These are phyloP conservation scores for Metschnikowia reukaufii DNA, from an alignment of 805 yeast genomes.

Conservation along the genomic window DNA sequence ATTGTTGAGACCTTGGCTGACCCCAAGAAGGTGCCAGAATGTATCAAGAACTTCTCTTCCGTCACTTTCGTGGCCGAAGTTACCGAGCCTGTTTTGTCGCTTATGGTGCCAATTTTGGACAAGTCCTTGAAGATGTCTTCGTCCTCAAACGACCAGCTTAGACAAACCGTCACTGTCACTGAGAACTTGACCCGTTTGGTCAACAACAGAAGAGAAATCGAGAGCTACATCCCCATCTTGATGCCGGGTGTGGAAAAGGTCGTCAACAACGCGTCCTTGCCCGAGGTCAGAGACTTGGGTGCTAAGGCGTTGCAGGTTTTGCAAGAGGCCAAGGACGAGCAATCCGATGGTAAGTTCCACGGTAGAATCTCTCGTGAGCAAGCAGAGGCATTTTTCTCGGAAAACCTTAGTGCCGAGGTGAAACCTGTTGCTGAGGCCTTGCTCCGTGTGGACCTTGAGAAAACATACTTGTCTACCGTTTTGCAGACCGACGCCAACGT, in stretches of 20 bases:
- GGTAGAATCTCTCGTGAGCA: constrained; percentile 65
- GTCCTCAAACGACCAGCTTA: constrained; percentile 91
- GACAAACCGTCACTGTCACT: constrained; percentile 94
- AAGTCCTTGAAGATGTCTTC: constrained; percentile 85
- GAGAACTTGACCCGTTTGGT: constrained; percentile 95
- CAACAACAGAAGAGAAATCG: constrained; percentile 89
- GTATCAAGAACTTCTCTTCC: constrained; percentile 84
- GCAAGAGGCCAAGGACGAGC: constrained; percentile 72
- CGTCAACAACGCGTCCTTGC: constrained; percentile 84
- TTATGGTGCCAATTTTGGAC: constrained; percentile 87
- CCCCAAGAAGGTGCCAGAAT: constrained; percentile 83
- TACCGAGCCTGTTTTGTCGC: constrained; percentile 89
- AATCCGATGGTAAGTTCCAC: constrained; percentile 69
- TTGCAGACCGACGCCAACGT: constrained; percentile 44
- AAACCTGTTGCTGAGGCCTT: constrained; percentile 29
- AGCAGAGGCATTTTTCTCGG: constrained; percentile 45
- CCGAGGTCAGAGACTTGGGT: constrained; percentile 95
- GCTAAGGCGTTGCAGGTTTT: constrained; percentile 80
- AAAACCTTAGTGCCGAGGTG: constrained; percentile 18
- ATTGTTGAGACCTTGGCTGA: constrained; percentile 88
- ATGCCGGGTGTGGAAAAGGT: constrained; percentile 92
- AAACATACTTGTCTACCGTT: constrained; percentile 47
- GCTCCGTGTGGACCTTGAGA: constrained; percentile 28
- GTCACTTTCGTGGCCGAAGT: constrained; percentile 98
- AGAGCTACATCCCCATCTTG: constrained; percentile 77